Conservation (phyloP, 768 basidiomycete genomes). For the Calocera cornea region DNA sequence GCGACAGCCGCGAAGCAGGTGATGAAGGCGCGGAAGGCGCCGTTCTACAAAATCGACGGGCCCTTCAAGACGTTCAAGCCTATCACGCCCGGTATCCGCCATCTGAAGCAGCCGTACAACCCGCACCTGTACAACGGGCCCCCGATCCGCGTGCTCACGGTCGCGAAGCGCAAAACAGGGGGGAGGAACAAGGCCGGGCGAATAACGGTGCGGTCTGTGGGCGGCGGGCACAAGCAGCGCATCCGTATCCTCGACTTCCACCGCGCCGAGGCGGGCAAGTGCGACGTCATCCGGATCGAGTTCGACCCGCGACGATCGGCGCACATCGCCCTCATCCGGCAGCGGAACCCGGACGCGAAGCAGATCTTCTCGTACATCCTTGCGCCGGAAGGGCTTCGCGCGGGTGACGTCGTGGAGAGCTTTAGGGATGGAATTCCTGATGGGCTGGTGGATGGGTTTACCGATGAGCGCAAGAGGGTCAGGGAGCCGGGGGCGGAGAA, state of each 20-base stretch:
- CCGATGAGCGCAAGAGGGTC: conserved; percentile 14
- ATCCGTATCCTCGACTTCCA: conserved; percentile 78
- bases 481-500: background rate
- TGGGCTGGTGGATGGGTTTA: conserved; percentile 47
- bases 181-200: conserved; percentile 73
- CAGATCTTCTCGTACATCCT: conserved; percentile 77
- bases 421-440: conserved; percentile 72
- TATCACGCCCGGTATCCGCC: conserved; percentile 71
- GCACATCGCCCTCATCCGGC: conserved; percentile 81
- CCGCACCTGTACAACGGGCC: conserved; percentile 72
- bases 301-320: conserved; percentile 91
- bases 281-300: conserved; percentile 87
- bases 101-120: conserved; percentile 69
- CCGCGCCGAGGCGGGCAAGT: conserved; percentile 61
- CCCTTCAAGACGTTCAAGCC: conserved; percentile 86
- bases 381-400: conserved; percentile 76
- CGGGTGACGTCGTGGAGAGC: conserved; percentile 77
- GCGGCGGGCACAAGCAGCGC: conserved; percentile 82
- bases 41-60: background rate
- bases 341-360: conserved; percentile 39
- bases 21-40: background rate
- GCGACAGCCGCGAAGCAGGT: background rate
- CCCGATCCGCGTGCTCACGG: conserved; percentile 72
- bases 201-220: conserved; percentile 77
- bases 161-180: conserved; percentile 68